Conservation (phyloP, 148 eudicot species). For the Camellia lanceoleosa region DNA sequence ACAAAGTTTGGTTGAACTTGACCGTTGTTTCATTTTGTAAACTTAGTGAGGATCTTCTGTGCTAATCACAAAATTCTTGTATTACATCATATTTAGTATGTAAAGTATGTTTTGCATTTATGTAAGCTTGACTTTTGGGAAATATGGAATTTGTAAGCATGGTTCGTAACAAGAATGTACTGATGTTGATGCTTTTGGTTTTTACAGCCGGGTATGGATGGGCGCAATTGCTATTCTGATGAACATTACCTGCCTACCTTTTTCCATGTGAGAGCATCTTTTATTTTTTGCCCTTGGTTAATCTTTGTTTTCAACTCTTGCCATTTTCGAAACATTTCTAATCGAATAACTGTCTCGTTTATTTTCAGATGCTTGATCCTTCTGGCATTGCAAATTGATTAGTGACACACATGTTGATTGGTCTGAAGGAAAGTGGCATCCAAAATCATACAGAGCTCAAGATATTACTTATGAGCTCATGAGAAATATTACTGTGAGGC, state of each 20-base stretch:
- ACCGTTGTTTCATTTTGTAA: not conserved
- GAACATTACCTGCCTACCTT: constrained; percentile 94
- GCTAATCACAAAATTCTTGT: not conserved
- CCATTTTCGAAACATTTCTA: too few relatives aligned
- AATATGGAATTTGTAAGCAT: not conserved
- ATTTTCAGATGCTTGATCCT: too few relatives aligned
- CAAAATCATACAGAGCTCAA: too few relatives aligned
- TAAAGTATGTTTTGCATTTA: not conserved
- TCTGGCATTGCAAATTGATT: too few relatives aligned
- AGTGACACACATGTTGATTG: too few relatives aligned
- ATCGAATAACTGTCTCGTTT: too few relatives aligned
- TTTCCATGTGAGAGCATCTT: too few relatives aligned
- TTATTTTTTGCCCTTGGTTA: too few relatives aligned
- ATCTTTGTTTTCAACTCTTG: too few relatives aligned
- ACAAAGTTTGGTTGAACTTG: not conserved
- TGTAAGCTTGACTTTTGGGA: not conserved
- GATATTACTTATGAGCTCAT: too few relatives aligned
- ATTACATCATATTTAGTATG: not conserved
- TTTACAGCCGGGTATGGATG: constrained; percentile 74
- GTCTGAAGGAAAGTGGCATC: too few relatives aligned
- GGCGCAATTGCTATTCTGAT: constrained; percentile 83
- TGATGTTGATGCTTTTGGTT: constrained; percentile 20
- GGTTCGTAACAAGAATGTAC: constrained; percentile 7
- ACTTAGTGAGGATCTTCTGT: not conserved
- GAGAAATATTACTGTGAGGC: too few relatives aligned